Evolutionary conservation across 2,329 filamentous ascomycete genomes (phyloP).

Genomic region (Colletotrichum lini): DNA sequence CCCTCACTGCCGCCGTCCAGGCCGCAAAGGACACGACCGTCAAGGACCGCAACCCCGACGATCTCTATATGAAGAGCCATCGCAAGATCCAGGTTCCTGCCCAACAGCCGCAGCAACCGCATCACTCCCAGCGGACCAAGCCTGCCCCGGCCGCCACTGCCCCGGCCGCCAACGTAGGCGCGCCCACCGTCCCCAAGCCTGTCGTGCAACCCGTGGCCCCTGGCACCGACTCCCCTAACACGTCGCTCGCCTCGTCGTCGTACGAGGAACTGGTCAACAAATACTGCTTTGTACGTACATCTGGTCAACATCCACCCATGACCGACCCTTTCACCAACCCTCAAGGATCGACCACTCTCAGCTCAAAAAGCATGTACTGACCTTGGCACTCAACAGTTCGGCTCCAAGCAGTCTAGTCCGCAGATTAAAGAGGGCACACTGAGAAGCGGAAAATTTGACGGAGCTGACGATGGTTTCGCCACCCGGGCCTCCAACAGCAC

Average conservation of each 20-base stretch:
- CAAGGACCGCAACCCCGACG: slow-evolving; percentile 65
- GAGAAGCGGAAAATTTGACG: slow-evolving; percentile 60
- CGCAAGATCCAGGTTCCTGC: slow-evolving; percentile 53
- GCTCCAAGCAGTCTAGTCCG: slow-evolving; percentile 70
- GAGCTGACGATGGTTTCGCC: slow-evolving; percentile 54
- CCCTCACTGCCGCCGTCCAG: slow-evolving; percentile 85
- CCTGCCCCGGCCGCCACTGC: slow-evolving; percentile 7
- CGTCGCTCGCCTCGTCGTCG: slow-evolving; percentile 83
- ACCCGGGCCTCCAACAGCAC: slow-evolving; percentile 53
- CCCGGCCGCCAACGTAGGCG: slow-evolving; percentile 21
- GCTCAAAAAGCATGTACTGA: slow-evolving; percentile 55
- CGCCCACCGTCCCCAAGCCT: slow-evolving; percentile 32
- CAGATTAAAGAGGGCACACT: slow-evolving; percentile 65
- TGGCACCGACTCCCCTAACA: slow-evolving; percentile 66
- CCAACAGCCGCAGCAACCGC: slow-evolving; percentile 35
- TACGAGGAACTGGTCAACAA: slow-evolving; percentile 98
- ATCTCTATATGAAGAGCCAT: slow-evolving; percentile 69
- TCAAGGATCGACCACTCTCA: slow-evolving; percentile 41
- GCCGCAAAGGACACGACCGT: slow-evolving; percentile 76
- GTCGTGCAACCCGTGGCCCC: slow-evolving; percentile 48
- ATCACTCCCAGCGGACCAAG: slow-evolving; percentile 39
- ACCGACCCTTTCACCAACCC: slow-evolving; percentile 39
- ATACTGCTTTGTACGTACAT: slow-evolving; percentile 98
- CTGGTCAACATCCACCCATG: slow-evolving; percentile 52
- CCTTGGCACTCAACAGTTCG: slow-evolving; percentile 65